Conservation (phyloP, 768 basidiomycete genomes). For the Calocybe indica region DNA sequence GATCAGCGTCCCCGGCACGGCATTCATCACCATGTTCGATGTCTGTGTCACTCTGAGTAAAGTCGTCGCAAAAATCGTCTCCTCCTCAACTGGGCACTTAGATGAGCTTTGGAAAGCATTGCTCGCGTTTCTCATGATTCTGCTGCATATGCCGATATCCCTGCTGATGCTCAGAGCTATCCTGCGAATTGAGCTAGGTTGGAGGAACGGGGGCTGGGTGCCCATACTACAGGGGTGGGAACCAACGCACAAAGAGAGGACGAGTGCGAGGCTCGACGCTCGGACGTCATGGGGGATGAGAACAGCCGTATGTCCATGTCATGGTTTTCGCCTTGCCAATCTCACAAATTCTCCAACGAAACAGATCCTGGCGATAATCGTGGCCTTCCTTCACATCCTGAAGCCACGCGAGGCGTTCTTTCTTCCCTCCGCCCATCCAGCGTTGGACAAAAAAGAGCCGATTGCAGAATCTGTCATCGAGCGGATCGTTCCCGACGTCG, state of each 20-base stretch:
- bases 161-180: slow-evolving; percentile 21
- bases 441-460: not conserved
- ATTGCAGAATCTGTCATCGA: not conserved
- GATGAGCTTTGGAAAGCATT: slow-evolving; percentile 4
- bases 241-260: slow-evolving; percentile 23
- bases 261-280: slow-evolving; percentile 17
- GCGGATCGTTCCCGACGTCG: not conserved
- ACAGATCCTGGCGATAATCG: not conserved
- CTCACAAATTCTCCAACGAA: not conserved
- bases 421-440: not conserved
- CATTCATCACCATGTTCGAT: slow-evolving; percentile 11
- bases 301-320: slow-evolving; percentile 1
- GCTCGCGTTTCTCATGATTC: not conserved
- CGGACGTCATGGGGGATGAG: slow-evolving; percentile 9
- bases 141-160: slow-evolving; percentile 7
- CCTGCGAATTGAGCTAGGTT: slow-evolving; percentile 16
- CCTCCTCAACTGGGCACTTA: slow-evolving; percentile 1
- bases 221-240: slow-evolving; percentile 13
- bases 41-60: not conserved
- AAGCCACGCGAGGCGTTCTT: not conserved
- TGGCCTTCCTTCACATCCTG: not conserved
- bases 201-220: slow-evolving; percentile 12
- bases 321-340: not conserved
- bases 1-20: slow-evolving; percentile 20
- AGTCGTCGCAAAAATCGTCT: slow-evolving; percentile 2